Conservation (phyloP, 768 basidiomycete species). For the Leucocoprinus leucothites region DNA sequence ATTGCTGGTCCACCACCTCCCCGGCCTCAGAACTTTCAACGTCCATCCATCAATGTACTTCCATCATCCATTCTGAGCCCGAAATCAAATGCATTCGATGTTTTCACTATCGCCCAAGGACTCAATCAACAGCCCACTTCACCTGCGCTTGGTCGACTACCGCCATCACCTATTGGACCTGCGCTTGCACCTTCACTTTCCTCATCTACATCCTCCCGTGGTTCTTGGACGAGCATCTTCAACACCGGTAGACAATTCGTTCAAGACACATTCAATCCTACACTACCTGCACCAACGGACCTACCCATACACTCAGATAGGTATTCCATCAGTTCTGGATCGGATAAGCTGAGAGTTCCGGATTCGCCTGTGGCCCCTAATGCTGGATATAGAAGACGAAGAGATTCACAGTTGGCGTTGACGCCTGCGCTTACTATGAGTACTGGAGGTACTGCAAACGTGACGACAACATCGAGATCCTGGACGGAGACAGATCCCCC, state of each 20-base stretch:
- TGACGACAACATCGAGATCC: conserved; percentile 41
- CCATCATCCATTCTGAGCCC: conserved; percentile 3
- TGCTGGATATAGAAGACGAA: conserved; percentile 21
- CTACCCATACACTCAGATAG: conserved; percentile 3
- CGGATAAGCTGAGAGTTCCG: conserved; percentile 10
- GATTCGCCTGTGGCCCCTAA: conserved; percentile 16
- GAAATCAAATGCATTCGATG: conserved; percentile 41
- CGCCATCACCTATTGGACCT: conserved; percentile 36
- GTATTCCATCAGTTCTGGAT: neutral
- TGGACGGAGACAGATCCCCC: conserved; percentile 45
- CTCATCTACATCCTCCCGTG: conserved; percentile 63
- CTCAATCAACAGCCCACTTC: conserved; percentile 41
- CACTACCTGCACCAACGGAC: conserved; percentile 38
- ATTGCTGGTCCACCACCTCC: neutral
- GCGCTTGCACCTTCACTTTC: conserved; percentile 39
- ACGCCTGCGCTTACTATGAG: conserved; percentile 16
- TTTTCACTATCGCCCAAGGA: conserved; percentile 49
- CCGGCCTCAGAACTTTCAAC: neutral
- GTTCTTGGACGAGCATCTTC: conserved; percentile 81
- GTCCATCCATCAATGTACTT: conserved; percentile 12
- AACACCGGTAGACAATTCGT: conserved; percentile 66
- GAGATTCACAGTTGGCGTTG: conserved; percentile 22
- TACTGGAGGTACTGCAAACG: conserved; percentile 13
- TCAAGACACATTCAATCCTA: conserved; percentile 47
- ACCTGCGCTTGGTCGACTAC: conserved; percentile 50